Evolutionary conservation across 2,329 filamentous ascomycete genomes (phyloP).

Genomic region (Volutella citrinella): DNA sequence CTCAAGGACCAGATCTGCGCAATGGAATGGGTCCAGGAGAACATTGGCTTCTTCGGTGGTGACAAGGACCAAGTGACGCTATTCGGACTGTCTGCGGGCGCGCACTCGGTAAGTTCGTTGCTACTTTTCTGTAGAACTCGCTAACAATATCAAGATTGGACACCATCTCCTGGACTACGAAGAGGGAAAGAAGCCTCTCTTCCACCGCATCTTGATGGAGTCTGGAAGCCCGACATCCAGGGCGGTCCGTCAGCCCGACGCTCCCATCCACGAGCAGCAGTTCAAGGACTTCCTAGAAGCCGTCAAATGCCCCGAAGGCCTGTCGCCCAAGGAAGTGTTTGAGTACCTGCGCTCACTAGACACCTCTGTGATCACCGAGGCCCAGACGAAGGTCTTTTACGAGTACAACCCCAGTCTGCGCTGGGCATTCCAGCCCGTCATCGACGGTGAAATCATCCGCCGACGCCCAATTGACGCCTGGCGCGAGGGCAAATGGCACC

Average conservation of each 20-base stretch:
- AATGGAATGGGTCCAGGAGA: conserved; percentile 54
- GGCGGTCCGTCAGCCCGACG: conserved; percentile 52
- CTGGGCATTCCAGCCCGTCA: conserved; percentile 66
- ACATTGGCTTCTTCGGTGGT: conserved; percentile 51
- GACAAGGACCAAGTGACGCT: conserved; percentile 42
- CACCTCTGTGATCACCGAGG: conserved; percentile 29
- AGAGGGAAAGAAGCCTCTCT: conserved; percentile 42
- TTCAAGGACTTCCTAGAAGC: conserved; percentile 33
- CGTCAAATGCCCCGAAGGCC: conserved; percentile 11
- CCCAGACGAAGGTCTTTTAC: conserved; percentile 40
- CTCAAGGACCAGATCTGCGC: conserved; percentile 49
- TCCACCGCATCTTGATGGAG: conserved; percentile 53
- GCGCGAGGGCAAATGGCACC: conserved; percentile 30
- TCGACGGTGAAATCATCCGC: conserved; percentile 58
- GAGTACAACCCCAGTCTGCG: conserved; percentile 43
- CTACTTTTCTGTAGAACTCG: fast-evolving
- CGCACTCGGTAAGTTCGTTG: conserved; percentile 42
- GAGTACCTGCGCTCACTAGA: conserved; percentile 44
- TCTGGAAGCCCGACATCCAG: conserved; percentile 54
- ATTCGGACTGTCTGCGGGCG: conserved; percentile 41
- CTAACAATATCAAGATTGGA: conserved; percentile 49
- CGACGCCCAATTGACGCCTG: conserved; percentile 57
- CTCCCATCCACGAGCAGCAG: conserved; percentile 56
- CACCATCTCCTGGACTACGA: conserved; percentile 59
- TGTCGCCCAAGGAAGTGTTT: conserved; percentile 36